Evolutionary conservation across 495 filamentous ascomycete genomes (phyloP).

Genomic region (Penicillium robsamsonii): DNA sequence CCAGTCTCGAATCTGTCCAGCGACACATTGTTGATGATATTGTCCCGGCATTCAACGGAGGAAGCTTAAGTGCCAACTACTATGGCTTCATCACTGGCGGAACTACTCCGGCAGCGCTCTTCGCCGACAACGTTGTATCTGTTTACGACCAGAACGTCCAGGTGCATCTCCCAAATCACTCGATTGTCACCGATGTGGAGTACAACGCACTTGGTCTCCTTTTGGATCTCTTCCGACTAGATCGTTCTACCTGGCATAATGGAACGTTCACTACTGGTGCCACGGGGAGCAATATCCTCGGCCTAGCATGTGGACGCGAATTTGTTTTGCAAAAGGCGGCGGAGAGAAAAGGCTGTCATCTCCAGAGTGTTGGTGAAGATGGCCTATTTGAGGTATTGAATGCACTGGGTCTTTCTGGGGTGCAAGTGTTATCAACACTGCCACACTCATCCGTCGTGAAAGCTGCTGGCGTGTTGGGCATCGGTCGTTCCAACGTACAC

Average conservation of each 20-base stretch:
- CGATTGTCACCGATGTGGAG: conserved; percentile 73
- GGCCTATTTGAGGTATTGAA: conserved; percentile 68
- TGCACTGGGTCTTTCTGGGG: conserved; percentile 57
- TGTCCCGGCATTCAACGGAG: conserved; percentile 62
- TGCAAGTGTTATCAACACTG: conserved; percentile 77
- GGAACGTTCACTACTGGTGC: conserved; percentile 86
- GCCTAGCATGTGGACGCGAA: conserved; percentile 75
- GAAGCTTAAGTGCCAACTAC: conserved; percentile 65
- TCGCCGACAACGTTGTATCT: conserved; percentile 80
- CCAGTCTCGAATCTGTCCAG: conserved; percentile 44
- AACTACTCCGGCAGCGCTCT: conserved; percentile 71
- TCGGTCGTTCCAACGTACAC: conserved; percentile 69
- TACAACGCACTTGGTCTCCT: conserved; percentile 66
- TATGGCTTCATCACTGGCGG: conserved; percentile 90
- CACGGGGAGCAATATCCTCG: conserved; percentile 81
- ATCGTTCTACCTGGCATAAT: conserved; percentile 48
- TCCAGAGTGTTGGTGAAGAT: conserved; percentile 58
- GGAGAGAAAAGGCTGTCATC: conserved; percentile 31
- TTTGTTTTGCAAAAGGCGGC: conserved; percentile 52
- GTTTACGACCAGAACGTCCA: conserved; percentile 80
- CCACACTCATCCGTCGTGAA: conserved; percentile 82
- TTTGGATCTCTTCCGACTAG: conserved; percentile 61
- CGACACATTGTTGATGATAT: conserved; percentile 58
- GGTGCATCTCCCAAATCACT: conserved; percentile 77
- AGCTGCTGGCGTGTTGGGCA: conserved; percentile 74